Base-by-base conservation (phyloP, 202 grass and related monocot species). In the Saccharum hybrid region DNA sequence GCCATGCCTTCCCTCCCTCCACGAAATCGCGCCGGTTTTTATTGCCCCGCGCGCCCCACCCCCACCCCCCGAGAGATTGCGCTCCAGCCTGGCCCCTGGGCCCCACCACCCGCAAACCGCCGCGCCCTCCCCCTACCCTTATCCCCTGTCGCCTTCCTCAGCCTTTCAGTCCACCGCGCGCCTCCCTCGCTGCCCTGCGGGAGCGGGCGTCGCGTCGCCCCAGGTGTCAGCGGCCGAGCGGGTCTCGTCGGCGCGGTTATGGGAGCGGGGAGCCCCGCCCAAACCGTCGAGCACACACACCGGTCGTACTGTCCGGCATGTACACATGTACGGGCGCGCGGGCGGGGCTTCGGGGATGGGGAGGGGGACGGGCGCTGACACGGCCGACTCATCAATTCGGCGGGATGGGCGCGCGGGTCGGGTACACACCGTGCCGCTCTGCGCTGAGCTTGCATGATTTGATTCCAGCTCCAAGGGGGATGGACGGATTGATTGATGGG, bases 1-100 rank as follows among this genome's bases (percentile, higher is more conserved):
- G 84, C 88, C 75, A 0, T 38, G 68, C 76, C 8, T 0, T 5
- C 34, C 34, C 39, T 60, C 83, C 83, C 66, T 41, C 75, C 84
- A 90, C 88, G 84, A 86, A 90, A 90, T 90, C 88, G 75, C 84
- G 69, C 84, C 88, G 79, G 79, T 30, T 86, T 82, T 26, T 30
- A 79, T 74, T 86, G 26, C 62, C 71, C 59, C 1, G 11, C 41
- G 14, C 37, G 10, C 56, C 15, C 9, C 8, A 16, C 34, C 79
- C 22, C 38, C 38, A 38, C 45, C 1, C 13, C 46, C 37, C 70
- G 77, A 79, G 88, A 80, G 88, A 83, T 87, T 90, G 88, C 88
- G 84, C 75, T 83, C 84, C 88, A 87, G 84, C 84, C 88, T 87
- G 80, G 80, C 80, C 13, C 0, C 8, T 0, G 16, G 30, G 26